Base-by-base conservation (phyloP, 306 rosid species). In the Cicer bijugum region DNA sequence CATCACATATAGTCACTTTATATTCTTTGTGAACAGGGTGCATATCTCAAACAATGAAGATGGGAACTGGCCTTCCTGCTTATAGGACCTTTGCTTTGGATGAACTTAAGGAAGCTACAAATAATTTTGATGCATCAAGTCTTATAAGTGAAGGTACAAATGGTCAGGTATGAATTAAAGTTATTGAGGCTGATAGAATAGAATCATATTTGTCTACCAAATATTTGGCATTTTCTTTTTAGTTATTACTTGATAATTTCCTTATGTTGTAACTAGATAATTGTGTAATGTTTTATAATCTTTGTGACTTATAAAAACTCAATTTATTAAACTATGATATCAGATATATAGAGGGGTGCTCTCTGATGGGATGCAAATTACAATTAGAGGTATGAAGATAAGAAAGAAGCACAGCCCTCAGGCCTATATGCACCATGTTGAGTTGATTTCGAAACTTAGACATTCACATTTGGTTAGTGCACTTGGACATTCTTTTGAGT, bases 401-500 rank as follows among this genome's bases (percentile, higher is more conserved):
- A 87, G 80, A 60, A 94, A 84, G 87, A 90, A 79, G 71, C 88
- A 85, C 28, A 78, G 81, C 71, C 82, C 89, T 12, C 97, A 89
- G 61, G 76, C 77, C 45, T 91, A 88, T 66, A 88, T 82, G 57
- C 96, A 86, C 69, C 88, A 81, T 44, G 81, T 91, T 81, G 99
- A 94, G 82, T 67, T 86, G 86, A 85, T 94, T 70, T 91, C 97
- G 4, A 94, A 88, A 76, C 89, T 94, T 35, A 86, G 97, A 77
- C 96, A 94, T 70, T 76, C 78, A 12, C 93, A 94, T 79, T 83
- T 94, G 85, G 90, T 86, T 77, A 87, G 95, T 64, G 83, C 91
- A 40, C 97, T 94, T 76, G 99, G 99, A n/a, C 99, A 94, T 85
- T 92, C 95, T 80, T 85, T 85, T 67, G 97, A 94, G 81, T 82